Conservation (phyloP, 176 grass and related monocot genomes). For the Hsuehochloa calcarea region DNA sequence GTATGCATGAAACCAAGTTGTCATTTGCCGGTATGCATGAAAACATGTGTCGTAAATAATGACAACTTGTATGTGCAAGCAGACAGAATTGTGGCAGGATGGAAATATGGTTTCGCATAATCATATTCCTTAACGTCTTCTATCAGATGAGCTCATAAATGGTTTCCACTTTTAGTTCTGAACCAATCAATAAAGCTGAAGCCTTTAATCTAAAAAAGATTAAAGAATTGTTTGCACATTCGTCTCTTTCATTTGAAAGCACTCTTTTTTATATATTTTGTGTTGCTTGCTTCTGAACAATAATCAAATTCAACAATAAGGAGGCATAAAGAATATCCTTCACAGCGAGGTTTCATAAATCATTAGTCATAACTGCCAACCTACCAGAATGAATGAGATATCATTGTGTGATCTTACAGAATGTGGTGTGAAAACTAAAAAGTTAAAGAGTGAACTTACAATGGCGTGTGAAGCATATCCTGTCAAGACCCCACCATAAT, state of each 20-base stretch:
- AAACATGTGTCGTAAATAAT: constrained; percentile 3
- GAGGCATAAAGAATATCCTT: constrained; percentile 7
- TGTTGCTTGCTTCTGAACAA: constrained; percentile 29
- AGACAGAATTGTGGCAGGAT: constrained; percentile 3
- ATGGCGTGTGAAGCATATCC: constrained; percentile 41
- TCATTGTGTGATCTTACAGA: neutral
- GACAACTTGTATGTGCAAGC: neutral
- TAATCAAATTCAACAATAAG: constrained; percentile 29
- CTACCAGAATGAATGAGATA: neutral
- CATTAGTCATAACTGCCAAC: neutral
- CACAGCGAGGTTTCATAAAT: neutral
- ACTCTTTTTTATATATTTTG: neutral
- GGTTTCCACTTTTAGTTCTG: neutral
- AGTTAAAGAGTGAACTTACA: constrained; percentile 37
- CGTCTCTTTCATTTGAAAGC: neutral
- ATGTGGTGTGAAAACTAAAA: constrained; percentile 13
- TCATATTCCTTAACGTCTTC: neutral
- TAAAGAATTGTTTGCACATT: neutral
- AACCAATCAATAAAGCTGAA: neutral
- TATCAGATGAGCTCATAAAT: neutral
- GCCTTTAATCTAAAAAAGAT: neutral
- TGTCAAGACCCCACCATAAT: constrained; percentile 56
- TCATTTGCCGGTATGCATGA: neutral
- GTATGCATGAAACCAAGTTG: constrained; percentile 5
- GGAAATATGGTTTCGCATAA: constrained; percentile 15